phyloP scores from a whole-genome alignment of 1,284 basidiomycete species.

The Apiotrichum gracile region DNA sequence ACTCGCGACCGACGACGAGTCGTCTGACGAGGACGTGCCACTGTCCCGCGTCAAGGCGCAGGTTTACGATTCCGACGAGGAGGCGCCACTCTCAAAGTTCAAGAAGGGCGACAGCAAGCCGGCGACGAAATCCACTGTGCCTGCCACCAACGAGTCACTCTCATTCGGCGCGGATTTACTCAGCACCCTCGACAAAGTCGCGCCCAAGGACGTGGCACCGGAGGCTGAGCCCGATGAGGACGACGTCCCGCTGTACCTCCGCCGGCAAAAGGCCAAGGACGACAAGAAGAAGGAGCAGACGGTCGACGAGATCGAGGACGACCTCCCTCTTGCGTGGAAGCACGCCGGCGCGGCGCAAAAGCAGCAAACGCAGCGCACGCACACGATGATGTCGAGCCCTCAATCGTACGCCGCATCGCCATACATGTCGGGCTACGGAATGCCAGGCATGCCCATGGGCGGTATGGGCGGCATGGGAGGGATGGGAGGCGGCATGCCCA shows the following conservation, averaged over 20 bases:
- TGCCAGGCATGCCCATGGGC: constrained; percentile 3
- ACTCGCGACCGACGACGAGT: constrained; percentile 7
- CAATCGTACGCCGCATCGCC: neutral
- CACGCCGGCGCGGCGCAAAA: constrained; percentile 25
- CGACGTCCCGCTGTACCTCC: constrained; percentile 26
- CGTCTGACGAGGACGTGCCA: constrained; percentile 26
- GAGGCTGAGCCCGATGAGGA: constrained; percentile 25
- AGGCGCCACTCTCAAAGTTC: constrained; percentile 35
- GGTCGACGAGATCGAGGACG: constrained; percentile 32
- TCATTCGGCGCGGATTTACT: too few relatives aligned
- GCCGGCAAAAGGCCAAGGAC: neutral
- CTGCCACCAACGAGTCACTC: neutral
- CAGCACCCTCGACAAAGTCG: neutral
- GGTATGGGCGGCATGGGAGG: constrained; percentile 4
- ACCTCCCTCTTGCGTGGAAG: constrained; percentile 38
- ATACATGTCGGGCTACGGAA: constrained; percentile 5
- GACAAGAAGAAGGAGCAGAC: constrained; percentile 3
- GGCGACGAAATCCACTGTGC: too few relatives aligned
- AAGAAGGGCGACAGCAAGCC: constrained; percentile 1
- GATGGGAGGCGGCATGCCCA: too few relatives aligned
- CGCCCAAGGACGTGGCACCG: neutral
- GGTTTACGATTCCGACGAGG: constrained; percentile 34
- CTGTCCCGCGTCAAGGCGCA: constrained; percentile 21
- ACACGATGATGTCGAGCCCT: constrained; percentile 4
- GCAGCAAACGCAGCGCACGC: neutral